phyloP scores from a whole-genome alignment of 1,284 basidiomycete species.

The Cryptococcus maquisensis region DNA sequence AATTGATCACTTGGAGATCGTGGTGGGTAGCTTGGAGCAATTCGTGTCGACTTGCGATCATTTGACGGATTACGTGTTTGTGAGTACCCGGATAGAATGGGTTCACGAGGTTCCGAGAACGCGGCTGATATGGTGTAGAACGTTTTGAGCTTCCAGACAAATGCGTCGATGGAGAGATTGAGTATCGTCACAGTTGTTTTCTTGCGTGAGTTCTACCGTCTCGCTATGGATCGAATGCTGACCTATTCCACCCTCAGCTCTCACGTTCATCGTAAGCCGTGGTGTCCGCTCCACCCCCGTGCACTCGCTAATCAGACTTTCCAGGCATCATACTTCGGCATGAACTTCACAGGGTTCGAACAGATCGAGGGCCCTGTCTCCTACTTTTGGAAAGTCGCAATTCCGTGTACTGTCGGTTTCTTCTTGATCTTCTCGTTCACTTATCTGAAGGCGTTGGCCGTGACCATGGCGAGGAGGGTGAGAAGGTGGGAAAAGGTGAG shows the following conservation, averaged over 20 bases:
- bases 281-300: slow-evolving; percentile 8
- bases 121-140: slow-evolving; percentile 22
- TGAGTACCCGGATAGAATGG: too few species aligned
- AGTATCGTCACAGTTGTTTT: slow-evolving; percentile 50
- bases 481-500: slow-evolving; percentile 26
- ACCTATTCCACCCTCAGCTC: slow-evolving; percentile 13
- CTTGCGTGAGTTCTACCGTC: slow-evolving; percentile 35
- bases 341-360: slow-evolving; percentile 42
- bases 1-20: slow-evolving; percentile 47
- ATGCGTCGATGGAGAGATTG: slow-evolving; percentile 48
- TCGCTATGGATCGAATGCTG: background rate
- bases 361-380: slow-evolving; percentile 31
- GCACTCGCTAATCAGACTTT: background rate
- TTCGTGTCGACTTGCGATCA: slow-evolving; percentile 46
- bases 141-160: slow-evolving; percentile 46
- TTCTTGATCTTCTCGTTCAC: slow-evolving; percentile 45
- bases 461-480: slow-evolving; percentile 28
- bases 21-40: slow-evolving; percentile 44
- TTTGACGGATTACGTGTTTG: slow-evolving; percentile 48
- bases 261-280: slow-evolving; percentile 29
- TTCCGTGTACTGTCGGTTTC: slow-evolving; percentile 41
- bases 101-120: too few species aligned
- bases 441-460: slow-evolving; percentile 33
- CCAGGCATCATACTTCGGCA: slow-evolving; percentile 36
- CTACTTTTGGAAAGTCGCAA: slow-evolving; percentile 48